phyloP scores from a whole-genome alignment of 306 rosid species.

The Trifolium pratense region DNA sequence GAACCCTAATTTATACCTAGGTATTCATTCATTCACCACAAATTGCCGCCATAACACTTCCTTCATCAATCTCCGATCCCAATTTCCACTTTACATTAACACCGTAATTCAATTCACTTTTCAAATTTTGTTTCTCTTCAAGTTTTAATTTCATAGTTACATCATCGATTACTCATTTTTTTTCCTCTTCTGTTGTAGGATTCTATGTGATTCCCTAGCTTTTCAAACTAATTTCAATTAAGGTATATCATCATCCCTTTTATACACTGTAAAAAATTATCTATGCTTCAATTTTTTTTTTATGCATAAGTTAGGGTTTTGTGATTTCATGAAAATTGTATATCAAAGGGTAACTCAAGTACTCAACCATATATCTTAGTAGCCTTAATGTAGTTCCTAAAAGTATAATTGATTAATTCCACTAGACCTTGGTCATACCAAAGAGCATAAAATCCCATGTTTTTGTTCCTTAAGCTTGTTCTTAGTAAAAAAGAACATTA shows the following conservation, averaged over 20 bases:
- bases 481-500: too few species aligned
- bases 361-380: background rate
- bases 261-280: background rate
- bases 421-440: background rate
- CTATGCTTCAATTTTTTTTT: too few species aligned
- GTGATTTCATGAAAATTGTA: background rate
- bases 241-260: background rate
- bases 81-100: background rate
- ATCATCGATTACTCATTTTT: conserved; percentile 13
- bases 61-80: background rate
- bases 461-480: too few species aligned
- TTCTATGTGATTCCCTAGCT: background rate
- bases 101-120: background rate
- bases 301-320: too few species aligned
- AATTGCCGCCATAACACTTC: conserved; percentile 8
- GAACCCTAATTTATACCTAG: conserved; percentile 1
- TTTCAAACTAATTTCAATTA: background rate
- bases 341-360: background rate
- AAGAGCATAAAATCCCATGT: background rate
- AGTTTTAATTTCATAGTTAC: background rate
- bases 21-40: background rate
- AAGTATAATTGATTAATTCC: background rate
- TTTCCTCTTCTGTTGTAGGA: background rate
- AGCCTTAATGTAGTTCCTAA: background rate
- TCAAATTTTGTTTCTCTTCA: background rate